phyloP scores from a whole-genome alignment of 495 filamentous ascomycete genomes.

The Tuber calosporum region DNA sequence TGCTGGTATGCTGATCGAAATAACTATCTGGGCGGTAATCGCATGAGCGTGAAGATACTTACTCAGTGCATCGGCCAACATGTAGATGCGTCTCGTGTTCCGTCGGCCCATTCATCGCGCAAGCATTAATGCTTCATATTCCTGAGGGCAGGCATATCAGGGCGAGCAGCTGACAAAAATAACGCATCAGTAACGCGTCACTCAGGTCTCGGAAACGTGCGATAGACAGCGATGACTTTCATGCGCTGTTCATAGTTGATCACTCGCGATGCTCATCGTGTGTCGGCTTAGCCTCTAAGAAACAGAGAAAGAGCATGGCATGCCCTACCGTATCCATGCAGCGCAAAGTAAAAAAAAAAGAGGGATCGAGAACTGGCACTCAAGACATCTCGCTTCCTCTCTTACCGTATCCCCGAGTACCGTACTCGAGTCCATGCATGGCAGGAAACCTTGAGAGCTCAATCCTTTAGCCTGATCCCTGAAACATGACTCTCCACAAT shows the following conservation, averaged over 20 bases:
- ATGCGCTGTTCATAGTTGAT: neutral
- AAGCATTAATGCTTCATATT: neutral
- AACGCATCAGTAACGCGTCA: neutral
- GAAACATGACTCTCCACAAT: neutral
- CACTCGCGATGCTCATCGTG: neutral
- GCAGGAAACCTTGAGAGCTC: neutral
- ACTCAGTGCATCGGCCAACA: neutral
- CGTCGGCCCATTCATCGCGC: neutral
- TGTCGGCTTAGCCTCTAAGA: neutral
- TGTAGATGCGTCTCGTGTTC: neutral
- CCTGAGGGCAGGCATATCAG: neutral
- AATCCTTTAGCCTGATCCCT: neutral
- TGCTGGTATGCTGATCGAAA: neutral
- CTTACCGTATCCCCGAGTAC: neutral
- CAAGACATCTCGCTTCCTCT: neutral
- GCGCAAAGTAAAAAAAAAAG: neutral
- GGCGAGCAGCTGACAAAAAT: neutral
- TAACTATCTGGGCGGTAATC: neutral
- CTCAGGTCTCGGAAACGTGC: neutral
- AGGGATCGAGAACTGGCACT: neutral
- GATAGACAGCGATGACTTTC: neutral
- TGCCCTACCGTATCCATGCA: neutral
- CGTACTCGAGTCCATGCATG: neutral
- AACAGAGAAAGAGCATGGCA: neutral
- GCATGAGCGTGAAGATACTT: neutral